A percentile compares a stretch with the other conserved stretches of the same genome.
phyloP scores from a whole-genome alignment of 2,329 filamentous ascomycete genomes.

The Talaromyces sp. region DNA sequence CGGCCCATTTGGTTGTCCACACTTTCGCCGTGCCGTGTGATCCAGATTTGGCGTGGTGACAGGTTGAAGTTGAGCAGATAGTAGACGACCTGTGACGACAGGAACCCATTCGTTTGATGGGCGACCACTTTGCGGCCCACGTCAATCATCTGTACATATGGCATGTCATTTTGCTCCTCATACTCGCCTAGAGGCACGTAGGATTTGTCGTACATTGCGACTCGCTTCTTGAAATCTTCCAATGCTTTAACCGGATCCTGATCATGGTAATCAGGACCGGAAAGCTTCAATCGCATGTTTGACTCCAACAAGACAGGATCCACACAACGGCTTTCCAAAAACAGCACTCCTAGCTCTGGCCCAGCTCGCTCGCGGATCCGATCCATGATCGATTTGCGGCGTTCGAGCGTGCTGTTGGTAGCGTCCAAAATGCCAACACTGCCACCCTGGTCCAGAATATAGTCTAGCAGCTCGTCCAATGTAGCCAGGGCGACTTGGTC shows the following conservation, averaged over 20 bases:
- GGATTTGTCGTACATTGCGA: slow-evolving; percentile 87
- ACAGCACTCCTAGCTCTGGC: slow-evolving; percentile 79
- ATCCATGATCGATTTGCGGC: slow-evolving; percentile 76
- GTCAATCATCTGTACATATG: slow-evolving; percentile 97
- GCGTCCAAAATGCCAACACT: slow-evolving; percentile 94
- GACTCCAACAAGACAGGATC: slow-evolving; percentile 81
- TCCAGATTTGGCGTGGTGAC: slow-evolving; percentile 94
- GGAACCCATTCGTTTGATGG: slow-evolving; percentile 83
- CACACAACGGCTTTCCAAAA: slow-evolving; percentile 89
- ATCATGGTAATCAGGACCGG: slow-evolving; percentile 90
- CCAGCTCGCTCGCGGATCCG: slow-evolving; percentile 78
- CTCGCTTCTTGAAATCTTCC: slow-evolving; percentile 86
- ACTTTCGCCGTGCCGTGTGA: slow-evolving; percentile 91
- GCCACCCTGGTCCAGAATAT: slow-evolving; percentile 74
- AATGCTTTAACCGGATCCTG: slow-evolving; percentile 84
- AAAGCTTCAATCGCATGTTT: slow-evolving; percentile 95
- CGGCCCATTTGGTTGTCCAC: slow-evolving; percentile 80
- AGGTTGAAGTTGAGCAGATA: slow-evolving; percentile 97
- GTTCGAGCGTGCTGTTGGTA: slow-evolving; percentile 88
- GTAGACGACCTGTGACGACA: slow-evolving; percentile 86
- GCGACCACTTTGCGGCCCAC: slow-evolving; percentile 92
- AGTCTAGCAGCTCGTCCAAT: slow-evolving; percentile 85
- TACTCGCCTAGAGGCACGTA: slow-evolving; percentile 87
- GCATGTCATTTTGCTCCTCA: slow-evolving; percentile 84
- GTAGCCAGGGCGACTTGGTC: slow-evolving; percentile 92